These are phyloP conservation scores for Hypomontagnella monticulosa DNA, from an alignment of 495 filamentous ascomycete species.

Conservation along the genomic window DNA sequence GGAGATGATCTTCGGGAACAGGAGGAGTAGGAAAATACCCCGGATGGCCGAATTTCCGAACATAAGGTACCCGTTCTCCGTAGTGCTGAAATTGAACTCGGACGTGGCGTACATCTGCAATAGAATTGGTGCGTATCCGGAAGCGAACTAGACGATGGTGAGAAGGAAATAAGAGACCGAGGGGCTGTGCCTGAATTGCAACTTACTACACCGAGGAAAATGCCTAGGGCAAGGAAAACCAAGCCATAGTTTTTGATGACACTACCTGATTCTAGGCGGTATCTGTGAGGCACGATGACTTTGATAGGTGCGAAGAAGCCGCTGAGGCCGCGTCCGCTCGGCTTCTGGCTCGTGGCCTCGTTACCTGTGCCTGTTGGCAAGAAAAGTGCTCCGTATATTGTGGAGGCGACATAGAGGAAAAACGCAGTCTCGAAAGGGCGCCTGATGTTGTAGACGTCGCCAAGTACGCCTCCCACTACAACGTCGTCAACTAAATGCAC, in stretches of 20 bases:
- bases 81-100: constrained; percentile 61
- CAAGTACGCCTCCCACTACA: constrained; percentile 62
- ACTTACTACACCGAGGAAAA: constrained; percentile 64
- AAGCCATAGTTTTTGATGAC: constrained; percentile 60
- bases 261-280: constrained; percentile 53
- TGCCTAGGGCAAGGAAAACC: constrained; percentile 61
- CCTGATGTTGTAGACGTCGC: constrained; percentile 59
- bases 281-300: constrained; percentile 59
- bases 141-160: constrained; percentile 53
- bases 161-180: neutral
- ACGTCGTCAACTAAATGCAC: constrained; percentile 3
- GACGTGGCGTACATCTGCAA: constrained; percentile 66
- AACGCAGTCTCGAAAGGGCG: constrained; percentile 64
- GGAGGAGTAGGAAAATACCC: constrained; percentile 62
- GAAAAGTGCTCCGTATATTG: constrained; percentile 49
- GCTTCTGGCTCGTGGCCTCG: constrained; percentile 38
- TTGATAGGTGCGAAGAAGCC: constrained; percentile 64
- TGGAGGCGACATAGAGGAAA: constrained; percentile 54
- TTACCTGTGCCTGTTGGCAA: constrained; percentile 30
- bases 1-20: constrained; percentile 64
- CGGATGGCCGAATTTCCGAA: constrained; percentile 62
- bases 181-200: neutral
- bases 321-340: constrained; percentile 46
- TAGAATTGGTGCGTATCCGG: constrained; percentile 61
- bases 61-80: constrained; percentile 64